Conservation (phyloP, 2,329 filamentous ascomycete genomes). For the Penicillium frequentans region DNA sequence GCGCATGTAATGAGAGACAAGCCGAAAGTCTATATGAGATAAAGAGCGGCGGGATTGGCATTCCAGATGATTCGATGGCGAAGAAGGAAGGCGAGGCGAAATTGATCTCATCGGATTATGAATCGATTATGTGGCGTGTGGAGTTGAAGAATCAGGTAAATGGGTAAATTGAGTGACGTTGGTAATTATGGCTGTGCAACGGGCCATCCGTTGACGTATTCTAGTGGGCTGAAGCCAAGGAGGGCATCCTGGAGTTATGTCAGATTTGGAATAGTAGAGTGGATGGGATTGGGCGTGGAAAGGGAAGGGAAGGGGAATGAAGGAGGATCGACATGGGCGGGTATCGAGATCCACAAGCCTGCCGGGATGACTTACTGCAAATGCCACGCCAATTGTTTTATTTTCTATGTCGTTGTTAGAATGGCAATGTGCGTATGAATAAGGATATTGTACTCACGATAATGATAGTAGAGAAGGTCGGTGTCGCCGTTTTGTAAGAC, state of each 20-base stretch:
- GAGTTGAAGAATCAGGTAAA: background rate
- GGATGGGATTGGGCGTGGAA: background rate
- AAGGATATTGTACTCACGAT: constrained; percentile 23
- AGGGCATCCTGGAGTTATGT: constrained; percentile 30
- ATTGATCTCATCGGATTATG: background rate
- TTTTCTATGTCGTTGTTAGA: constrained; percentile 25
- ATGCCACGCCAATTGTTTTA: constrained; percentile 29
- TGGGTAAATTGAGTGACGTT: background rate
- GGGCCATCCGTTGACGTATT: constrained; percentile 36
- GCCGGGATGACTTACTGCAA: constrained; percentile 24
- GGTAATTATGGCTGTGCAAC: constrained; percentile 20
- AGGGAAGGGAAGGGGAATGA: constrained; percentile 6
- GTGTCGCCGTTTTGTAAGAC: constrained; percentile 51
- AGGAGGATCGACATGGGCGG: constrained; percentile 20
- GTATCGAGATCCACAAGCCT: constrained; percentile 13
- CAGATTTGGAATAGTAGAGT: constrained; percentile 18
- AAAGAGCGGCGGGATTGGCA: background rate
- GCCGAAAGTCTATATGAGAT: background rate
- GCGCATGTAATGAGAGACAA: background rate
- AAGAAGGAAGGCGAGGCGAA: background rate
- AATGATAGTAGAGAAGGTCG: constrained; percentile 38
- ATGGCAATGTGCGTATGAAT: background rate
- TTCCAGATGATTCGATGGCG: background rate
- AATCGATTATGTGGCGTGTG: background rate
- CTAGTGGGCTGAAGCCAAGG: constrained; percentile 31